phyloP scores from a whole-genome alignment of 2,329 filamentous ascomycete genomes.

The Penicillium olsonii region DNA sequence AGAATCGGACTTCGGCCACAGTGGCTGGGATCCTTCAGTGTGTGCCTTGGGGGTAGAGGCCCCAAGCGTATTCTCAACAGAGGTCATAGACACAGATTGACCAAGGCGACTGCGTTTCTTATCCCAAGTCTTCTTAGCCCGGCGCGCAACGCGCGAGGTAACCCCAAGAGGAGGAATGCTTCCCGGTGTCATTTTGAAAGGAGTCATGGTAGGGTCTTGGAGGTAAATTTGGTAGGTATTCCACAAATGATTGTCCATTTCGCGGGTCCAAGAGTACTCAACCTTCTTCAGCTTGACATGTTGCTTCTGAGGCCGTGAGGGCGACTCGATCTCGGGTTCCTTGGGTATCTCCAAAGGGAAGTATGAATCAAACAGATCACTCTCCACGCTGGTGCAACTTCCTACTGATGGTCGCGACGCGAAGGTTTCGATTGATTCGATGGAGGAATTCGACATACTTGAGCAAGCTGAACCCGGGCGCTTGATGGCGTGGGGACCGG shows the following conservation, averaged over 20 bases:
- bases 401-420: constrained; percentile 59
- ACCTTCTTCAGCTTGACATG: constrained; percentile 19
- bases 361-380: constrained; percentile 60
- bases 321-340: constrained; percentile 41
- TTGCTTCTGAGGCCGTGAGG: constrained; percentile 36
- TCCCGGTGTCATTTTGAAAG: constrained; percentile 67
- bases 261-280: constrained; percentile 54
- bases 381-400: constrained; percentile 63
- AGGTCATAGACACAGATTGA: constrained; percentile 6
- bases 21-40: constrained; percentile 33
- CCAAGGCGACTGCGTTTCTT: constrained; percentile 41
- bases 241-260: constrained; percentile 68
- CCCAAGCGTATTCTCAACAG: constrained; percentile 41
- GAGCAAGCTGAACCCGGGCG: constrained; percentile 62
- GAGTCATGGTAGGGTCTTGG: constrained; percentile 66
- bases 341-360: constrained; percentile 43
- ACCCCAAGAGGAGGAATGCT: constrained; percentile 65
- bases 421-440: constrained; percentile 60
- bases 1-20: constrained; percentile 60
- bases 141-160: constrained; percentile 62
- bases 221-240: constrained; percentile 66
- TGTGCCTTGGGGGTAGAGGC: constrained; percentile 50
- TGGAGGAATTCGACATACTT: constrained; percentile 62
- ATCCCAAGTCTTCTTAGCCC: constrained; percentile 63
- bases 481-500: constrained; percentile 48